phyloP scores from a whole-genome alignment of 768 basidiomycete genomes.

The Strobilomyces confusus region DNA sequence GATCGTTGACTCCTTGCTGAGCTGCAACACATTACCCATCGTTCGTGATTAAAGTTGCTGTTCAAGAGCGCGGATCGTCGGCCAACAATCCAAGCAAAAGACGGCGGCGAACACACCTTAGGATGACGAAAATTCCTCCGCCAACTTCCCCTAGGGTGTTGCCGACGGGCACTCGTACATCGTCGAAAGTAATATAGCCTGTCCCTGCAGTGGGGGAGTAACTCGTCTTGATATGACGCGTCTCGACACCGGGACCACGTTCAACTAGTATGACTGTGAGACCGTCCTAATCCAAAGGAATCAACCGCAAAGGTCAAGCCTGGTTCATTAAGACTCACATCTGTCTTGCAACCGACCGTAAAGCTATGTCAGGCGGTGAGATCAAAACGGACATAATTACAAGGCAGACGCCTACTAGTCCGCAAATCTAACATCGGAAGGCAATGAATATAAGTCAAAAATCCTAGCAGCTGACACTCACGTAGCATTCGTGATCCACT shows the following conservation, averaged over 20 bases:
- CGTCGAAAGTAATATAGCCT: constrained; percentile 75
- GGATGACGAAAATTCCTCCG: constrained; percentile 58
- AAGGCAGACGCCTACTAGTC: constrained; percentile 27
- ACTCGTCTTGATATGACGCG: constrained; percentile 71
- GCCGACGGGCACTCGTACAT: constrained; percentile 81
- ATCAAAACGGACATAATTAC: neutral
- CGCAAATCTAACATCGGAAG: constrained; percentile 34
- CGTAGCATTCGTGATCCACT: constrained; percentile 64
- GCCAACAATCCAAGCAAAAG: neutral
- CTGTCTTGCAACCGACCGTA: constrained; percentile 55
- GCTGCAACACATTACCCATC: constrained; percentile 86
- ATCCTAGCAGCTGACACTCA: constrained; percentile 22
- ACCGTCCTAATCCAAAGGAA: constrained; percentile 38
- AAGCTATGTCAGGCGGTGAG: constrained; percentile 41
- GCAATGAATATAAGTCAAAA: constrained; percentile 1
- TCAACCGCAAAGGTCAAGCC: constrained; percentile 20
- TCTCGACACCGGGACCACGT: constrained; percentile 59
- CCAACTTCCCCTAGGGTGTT: constrained; percentile 71
- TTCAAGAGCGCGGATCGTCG: constrained; percentile 12
- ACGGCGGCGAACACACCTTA: constrained; percentile 36
- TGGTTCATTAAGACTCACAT: constrained; percentile 29
- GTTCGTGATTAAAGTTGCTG: constrained; percentile 93
- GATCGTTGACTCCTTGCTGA: constrained; percentile 68
- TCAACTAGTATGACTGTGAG: constrained; percentile 66
- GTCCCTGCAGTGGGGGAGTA: constrained; percentile 90